Conservation (phyloP, 1,284 basidiomycete genomes). For the Moniliophthora roreri region DNA sequence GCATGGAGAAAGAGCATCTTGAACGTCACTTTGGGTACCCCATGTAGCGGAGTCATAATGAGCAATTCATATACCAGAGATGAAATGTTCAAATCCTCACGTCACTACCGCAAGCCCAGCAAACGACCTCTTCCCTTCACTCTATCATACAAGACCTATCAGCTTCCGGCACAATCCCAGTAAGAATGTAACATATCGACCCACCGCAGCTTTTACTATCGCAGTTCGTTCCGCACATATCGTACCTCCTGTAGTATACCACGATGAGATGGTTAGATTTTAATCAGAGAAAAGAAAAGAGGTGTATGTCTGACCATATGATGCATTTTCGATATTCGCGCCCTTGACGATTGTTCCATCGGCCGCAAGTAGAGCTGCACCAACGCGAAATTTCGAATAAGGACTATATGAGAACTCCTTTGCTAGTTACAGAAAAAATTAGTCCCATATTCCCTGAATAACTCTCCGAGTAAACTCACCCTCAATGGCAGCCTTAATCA, state of each 20-base stretch:
- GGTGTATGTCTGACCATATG: constrained; percentile 50
- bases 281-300: neutral
- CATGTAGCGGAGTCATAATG: neutral
- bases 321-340: constrained; percentile 75
- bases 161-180: no score
- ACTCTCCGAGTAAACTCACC: constrained; percentile 23
- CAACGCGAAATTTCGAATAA: constrained; percentile 74
- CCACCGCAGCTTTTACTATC: constrained; percentile 66
- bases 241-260: constrained; percentile 42
- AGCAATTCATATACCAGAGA: neutral
- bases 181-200: constrained; percentile 22
- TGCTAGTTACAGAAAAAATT: constrained; percentile 30
- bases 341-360: constrained; percentile 62
- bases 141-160: no score
- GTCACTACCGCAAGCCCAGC: constrained; percentile 60
- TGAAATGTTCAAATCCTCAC: constrained; percentile 31
- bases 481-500: constrained; percentile 44
- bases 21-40: constrained; percentile 48
- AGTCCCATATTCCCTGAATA: neutral
- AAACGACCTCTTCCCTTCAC: constrained; percentile 57
- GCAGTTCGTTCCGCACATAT: constrained; percentile 81
- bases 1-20: constrained; percentile 62
- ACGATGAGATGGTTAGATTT: neutral
- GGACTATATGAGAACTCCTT: constrained; percentile 52
- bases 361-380: constrained; percentile 58